Percentiles rank a stretch among this genome's conserved stretches.
Conservation (phyloP, 305 asterid genomes). For the Galium porrigens region DNA sequence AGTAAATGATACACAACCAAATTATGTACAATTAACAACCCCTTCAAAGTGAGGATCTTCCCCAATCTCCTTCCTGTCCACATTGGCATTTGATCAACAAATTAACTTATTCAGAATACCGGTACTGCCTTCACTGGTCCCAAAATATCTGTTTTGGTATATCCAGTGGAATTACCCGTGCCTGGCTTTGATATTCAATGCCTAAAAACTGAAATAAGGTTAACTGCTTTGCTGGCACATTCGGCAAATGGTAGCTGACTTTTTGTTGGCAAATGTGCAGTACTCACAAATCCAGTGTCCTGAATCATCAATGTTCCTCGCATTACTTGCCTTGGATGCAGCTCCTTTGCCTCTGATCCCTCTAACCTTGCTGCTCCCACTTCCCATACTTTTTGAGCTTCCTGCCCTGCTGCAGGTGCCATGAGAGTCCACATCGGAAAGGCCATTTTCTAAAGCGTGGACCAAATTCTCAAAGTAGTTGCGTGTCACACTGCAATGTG, state of each 20-base stretch:
- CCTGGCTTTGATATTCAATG: conserved; percentile 4
- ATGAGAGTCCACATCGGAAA: conserved; percentile 60
- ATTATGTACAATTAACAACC: conserved; percentile 12
- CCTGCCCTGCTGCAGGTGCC: conserved; percentile 40
- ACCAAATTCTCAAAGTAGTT: conserved; percentile 88
- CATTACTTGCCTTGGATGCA: conserved; percentile 44
- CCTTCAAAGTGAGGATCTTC: background rate
- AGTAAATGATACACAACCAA: conserved; percentile 6
- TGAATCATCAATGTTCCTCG: conserved; percentile 42
- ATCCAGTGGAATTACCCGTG: background rate
- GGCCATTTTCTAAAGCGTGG: conserved; percentile 77
- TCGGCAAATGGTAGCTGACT: conserved; percentile 39
- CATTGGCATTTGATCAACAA: background rate
- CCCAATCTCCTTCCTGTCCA: background rate
- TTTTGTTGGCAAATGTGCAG: conserved; percentile 57
- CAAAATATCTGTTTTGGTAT: background rate
- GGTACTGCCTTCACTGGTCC: background rate
- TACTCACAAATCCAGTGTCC: conserved; percentile 66
- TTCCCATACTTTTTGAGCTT: conserved; percentile 42
- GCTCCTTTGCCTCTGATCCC: conserved; percentile 34
- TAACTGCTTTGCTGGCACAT: conserved; percentile 64
- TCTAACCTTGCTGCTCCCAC: conserved; percentile 27
- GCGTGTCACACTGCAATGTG: conserved; percentile 63
- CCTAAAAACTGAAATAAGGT: conserved; percentile 9
- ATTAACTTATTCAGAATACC: background rate